Evolutionary conservation across 768 basidiomycete genomes (phyloP).

Genomic region (Leccinellum luteum): DNA sequence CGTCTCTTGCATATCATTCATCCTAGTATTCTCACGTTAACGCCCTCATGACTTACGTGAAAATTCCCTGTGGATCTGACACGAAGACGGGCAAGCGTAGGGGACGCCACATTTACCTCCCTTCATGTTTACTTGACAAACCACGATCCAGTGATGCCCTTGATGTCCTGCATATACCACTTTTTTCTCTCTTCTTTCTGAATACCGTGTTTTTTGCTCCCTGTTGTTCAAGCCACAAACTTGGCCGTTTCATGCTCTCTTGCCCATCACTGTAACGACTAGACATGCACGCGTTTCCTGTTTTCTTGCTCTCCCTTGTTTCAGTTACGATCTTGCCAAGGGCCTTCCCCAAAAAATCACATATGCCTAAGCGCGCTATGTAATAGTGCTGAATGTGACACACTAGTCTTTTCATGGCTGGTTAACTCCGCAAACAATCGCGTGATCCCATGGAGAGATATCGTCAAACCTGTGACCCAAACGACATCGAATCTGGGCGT

Average conservation of each 20-base stretch:
- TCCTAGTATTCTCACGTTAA: conserved; percentile 21
- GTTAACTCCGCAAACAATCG: neutral
- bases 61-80: conserved; percentile 19
- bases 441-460: conserved; percentile 1
- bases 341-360: conserved; percentile 16
- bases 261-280: conserved; percentile 58
- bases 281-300: conserved; percentile 53
- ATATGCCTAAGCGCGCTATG: conserved; percentile 14
- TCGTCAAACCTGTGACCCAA: conserved; percentile 6
- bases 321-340: conserved; percentile 32
- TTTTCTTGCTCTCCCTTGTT: conserved; percentile 35
- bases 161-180: conserved; percentile 23
- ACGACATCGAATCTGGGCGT: conserved; percentile 3
- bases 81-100: conserved; percentile 9
- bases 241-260: conserved; percentile 20
- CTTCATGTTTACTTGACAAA: conserved; percentile 21
- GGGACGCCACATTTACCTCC: conserved; percentile 10
- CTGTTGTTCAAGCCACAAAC: conserved; percentile 19
- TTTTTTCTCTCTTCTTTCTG: conserved; percentile 6
- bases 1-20: conserved; percentile 36
- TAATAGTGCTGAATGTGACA: conserved; percentile 15
- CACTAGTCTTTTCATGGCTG: conserved; percentile 7
- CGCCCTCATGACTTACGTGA: conserved; percentile 19
- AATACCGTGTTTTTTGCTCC: conserved; percentile 1
- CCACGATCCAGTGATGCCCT: conserved; percentile 26